These are phyloP conservation scores for Tylopilus plumbeoviolaceoides DNA, from an alignment of 768 basidiomycete genomes.

Conservation along the genomic window DNA sequence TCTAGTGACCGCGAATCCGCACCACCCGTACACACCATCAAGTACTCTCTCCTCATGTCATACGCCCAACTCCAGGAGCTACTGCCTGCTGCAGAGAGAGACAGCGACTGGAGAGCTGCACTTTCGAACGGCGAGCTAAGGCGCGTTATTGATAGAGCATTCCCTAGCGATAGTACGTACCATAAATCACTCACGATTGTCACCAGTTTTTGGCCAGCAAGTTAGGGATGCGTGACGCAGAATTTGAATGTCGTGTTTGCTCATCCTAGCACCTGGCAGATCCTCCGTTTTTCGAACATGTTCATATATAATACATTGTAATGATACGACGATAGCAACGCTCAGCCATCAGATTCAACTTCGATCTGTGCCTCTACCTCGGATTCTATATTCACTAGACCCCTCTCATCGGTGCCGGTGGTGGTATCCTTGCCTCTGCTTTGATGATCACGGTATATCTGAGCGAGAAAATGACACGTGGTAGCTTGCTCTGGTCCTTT, in stretches of 20 bases:
- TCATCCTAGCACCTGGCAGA: neutral
- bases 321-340: neutral
- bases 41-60: slow-evolving; percentile 38
- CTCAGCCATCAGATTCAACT: slow-evolving; percentile 26
- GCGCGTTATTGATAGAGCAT: slow-evolving; percentile 25
- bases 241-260: neutral
- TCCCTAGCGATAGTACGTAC: slow-evolving; percentile 25
- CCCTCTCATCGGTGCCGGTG: slow-evolving; percentile 55
- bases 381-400: slow-evolving; percentile 53
- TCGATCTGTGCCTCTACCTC: slow-evolving; percentile 27
- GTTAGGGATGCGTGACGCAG: too few relatives aligned
- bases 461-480: slow-evolving; percentile 62
- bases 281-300: neutral
- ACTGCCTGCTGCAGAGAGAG: slow-evolving; percentile 24
- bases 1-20: slow-evolving; percentile 9
- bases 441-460: slow-evolving; percentile 65
- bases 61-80: slow-evolving; percentile 35
- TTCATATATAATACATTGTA: neutral
- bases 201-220: slow-evolving; percentile 13
- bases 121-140: slow-evolving; percentile 24
- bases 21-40: slow-evolving; percentile 24
- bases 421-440: slow-evolving; percentile 29
- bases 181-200: slow-evolving; percentile 23
- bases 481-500: slow-evolving; percentile 72
- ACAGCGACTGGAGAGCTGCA: slow-evolving; percentile 33